Evolutionary conservation across 2,329 filamentous ascomycete genomes (phyloP).

Genomic region (Fusarium sulawesiense): DNA sequence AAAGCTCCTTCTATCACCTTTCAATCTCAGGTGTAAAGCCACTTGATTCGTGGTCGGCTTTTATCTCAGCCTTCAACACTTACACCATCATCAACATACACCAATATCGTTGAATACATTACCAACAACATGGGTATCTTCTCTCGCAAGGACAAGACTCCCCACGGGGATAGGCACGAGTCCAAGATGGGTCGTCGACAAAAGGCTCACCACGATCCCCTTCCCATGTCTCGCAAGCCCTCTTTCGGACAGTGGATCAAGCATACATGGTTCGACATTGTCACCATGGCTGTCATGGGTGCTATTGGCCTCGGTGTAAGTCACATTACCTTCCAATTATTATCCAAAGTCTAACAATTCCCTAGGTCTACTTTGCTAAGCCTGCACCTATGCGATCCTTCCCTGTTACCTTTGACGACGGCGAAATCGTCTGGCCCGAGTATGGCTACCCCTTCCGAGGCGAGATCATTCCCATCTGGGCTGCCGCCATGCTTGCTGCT

Average conservation of each 20-base stretch:
- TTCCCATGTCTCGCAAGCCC: slow-evolving; percentile 62
- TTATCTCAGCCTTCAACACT: neutral
- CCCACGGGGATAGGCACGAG: slow-evolving; percentile 12
- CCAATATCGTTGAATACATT: neutral
- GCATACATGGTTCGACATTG: slow-evolving; percentile 72
- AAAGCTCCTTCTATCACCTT: slow-evolving; percentile 6
- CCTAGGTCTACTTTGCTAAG: slow-evolving; percentile 69
- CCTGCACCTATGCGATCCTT: slow-evolving; percentile 78
- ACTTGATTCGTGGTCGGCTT: neutral
- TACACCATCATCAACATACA: neutral
- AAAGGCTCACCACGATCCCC: slow-evolving; percentile 27
- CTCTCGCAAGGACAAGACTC: slow-evolving; percentile 26
- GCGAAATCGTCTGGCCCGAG: slow-evolving; percentile 75
- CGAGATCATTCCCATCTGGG: slow-evolving; percentile 78
- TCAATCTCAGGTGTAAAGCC: neutral
- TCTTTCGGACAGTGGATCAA: slow-evolving; percentile 78
- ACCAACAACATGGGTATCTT: slow-evolving; percentile 32
- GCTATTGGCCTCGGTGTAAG: slow-evolving; percentile 74
- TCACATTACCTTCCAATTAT: neutral
- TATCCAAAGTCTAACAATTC: too few species aligned
- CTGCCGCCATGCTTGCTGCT: slow-evolving; percentile 72
- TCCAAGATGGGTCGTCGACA: slow-evolving; percentile 14
- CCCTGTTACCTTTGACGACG: slow-evolving; percentile 72
- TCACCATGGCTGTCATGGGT: slow-evolving; percentile 75
- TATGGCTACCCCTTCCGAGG: slow-evolving; percentile 78